Percentiles rank a stretch among this genome's conserved stretches.
Evolutionary conservation across 306 rosid species (phyloP).

Genomic region (Rosa persica): DNA sequence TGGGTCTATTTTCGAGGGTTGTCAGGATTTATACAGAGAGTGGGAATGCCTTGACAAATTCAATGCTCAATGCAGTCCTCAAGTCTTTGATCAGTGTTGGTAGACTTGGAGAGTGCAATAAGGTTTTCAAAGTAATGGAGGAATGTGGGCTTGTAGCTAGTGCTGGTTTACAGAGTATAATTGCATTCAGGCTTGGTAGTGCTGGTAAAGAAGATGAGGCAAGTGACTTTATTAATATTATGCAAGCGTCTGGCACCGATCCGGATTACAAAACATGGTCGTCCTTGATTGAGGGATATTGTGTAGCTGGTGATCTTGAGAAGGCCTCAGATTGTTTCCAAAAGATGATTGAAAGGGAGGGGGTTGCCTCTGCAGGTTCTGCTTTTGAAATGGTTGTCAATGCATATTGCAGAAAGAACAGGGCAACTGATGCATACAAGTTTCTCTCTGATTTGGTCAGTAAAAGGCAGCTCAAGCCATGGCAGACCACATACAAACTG

Average conservation of each 20-base stretch:
- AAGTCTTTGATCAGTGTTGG: conserved; percentile 63
- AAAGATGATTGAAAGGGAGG: conserved; percentile 61
- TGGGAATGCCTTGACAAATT: conserved; percentile 53
- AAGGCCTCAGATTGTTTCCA: conserved; percentile 53
- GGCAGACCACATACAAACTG: conserved; percentile 65
- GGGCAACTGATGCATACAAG: conserved; percentile 54
- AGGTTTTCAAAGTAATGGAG: conserved; percentile 66
- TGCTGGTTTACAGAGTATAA: conserved; percentile 37
- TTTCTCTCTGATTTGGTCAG: conserved; percentile 46
- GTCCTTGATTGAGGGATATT: conserved; percentile 56
- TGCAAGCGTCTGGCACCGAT: conserved; percentile 45
- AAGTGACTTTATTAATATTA: conserved; percentile 40
- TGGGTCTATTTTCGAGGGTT: conserved; percentile 51
- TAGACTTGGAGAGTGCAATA: conserved; percentile 46
- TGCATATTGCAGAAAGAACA: conserved; percentile 55
- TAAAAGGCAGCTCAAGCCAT: conserved; percentile 52
- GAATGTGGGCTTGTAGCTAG: conserved; percentile 53
- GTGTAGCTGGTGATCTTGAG: conserved; percentile 57
- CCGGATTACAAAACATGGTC: conserved; percentile 50
- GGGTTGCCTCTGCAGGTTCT: conserved; percentile 34
- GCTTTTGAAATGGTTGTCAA: conserved; percentile 49
- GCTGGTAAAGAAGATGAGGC: conserved; percentile 55
- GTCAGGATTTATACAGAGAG: conserved; percentile 44
- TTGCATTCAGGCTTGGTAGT: conserved; percentile 50
- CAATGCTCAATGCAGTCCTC: conserved; percentile 47